Evolutionary conservation across 306 rosid species (phyloP), one percentile per base, ranked within the genome.

Genomic region (Neltuma alba): DNA sequence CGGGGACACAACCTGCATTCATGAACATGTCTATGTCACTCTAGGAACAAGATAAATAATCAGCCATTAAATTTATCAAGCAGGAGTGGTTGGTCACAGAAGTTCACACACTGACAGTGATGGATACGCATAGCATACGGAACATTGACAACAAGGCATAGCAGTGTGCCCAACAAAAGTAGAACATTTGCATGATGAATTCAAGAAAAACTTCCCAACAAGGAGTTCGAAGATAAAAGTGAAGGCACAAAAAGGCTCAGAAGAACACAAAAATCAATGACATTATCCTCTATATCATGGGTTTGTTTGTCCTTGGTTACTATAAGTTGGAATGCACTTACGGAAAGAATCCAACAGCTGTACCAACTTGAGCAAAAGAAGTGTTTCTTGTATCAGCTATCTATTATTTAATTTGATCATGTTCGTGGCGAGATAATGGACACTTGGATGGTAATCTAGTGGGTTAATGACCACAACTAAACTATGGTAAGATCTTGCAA

Each of bases 1-100:
- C 28, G 97, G 97, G 82, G 98, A 12, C 55, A 88, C 98, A 81
- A 94, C 97, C 97, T 94, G 93, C 87, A 87, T 61, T 78, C 42
- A 68, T 18, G 79, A 80, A 69, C n/a, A 42, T 83, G 64, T 31
- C 52, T 63, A 52, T 16, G 81, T 30, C 47, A 44, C 31, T 75
- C 57, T 44, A 63, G 23, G 47, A 47, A 48, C 27, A 36, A 63
- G 76, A 23, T 64, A 66, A 73, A 78, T 58, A 42, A 67, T 20
- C 72, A 66, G 38, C 6, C 15, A 76, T n/a, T 28, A 76, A 27
- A 60, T 33, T 36, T 62, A 69, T 60, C 54, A 55, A 41, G 18
- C 31, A 57, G 28, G 21, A 13, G 20, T n/a, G 6, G 28, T 28
- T 21, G 70, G 10, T 71, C 15, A 36, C 30, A 70, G 70, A 76